Evolutionary conservation across 352 stramenopile genomes (phyloP), one percentile per base, ranked within the genome.

Genomic region (Poterioochromonas sp.): DNA sequence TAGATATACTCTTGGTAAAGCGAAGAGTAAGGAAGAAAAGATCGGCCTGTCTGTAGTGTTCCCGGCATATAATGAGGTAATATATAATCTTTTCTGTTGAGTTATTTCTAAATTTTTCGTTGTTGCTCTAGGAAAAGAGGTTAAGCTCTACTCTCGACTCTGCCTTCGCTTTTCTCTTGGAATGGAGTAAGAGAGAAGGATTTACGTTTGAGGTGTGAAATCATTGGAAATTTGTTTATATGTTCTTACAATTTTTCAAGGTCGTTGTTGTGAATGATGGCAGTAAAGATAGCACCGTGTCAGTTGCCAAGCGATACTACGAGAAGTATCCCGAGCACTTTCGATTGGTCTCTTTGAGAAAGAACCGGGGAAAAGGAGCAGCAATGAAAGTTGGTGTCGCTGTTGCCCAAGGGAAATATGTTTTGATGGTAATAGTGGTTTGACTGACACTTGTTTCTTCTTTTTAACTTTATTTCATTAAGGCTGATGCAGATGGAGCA

Each of bases 191-290:
- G 1, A 69, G 80, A 0, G 81, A 92, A 62, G 73, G 82, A 79
- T 88, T 53, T 34, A 26, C 51, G n/a, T 58, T 18, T 29, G 20
- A 43, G 32, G 62, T 34, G 54, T 43, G 43, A 32, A 68, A 11
- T 68, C 58, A 40, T 15, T 68, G 26, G 11, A 49, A 41, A 39
- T 44, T 41, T 5, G 29, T 20, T 58, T 58, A 15, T 15, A 26
- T 15, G 26, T 58, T 58, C 26, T 58, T 71, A 71, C 26, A 12
- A 5, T n/a, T 29, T 43, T 12, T 5, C 5, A 88, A 95, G 83
- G 90, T 96, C 76, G 87, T 97, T 62, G 89, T 97, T 62, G 91
- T 97, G 20, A 91, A 97, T 81, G 92, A 97, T 82, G 92, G 90
- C 80, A 95, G 90, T 78, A 86, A 79, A 8, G 92, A 97, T 82